Evolutionary conservation across 768 basidiomycete genomes (phyloP).

Genomic region (Leccinum obscurum): DNA sequence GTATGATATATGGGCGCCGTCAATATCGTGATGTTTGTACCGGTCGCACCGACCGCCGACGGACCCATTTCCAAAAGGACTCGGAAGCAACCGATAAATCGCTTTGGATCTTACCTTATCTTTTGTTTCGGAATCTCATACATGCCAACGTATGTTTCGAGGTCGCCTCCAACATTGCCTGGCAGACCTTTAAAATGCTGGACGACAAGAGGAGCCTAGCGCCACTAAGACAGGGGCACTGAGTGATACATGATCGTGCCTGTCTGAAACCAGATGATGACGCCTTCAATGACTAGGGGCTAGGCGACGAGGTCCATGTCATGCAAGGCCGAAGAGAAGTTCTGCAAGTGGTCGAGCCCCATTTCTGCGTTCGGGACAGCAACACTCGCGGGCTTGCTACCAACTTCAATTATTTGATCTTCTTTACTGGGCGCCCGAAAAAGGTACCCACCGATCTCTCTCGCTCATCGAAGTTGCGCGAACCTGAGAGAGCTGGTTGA

Average conservation of each 20-base stretch:
- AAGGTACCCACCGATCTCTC: too few relatives aligned
- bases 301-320: slow-evolving; percentile 34
- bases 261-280: slow-evolving; percentile 43
- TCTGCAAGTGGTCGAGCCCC: too few relatives aligned
- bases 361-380: not conserved
- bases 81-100: slow-evolving; percentile 44
- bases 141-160: slow-evolving; percentile 28
- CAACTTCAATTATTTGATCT: slow-evolving; percentile 11
- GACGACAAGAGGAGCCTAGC: slow-evolving; percentile 21
- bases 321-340: slow-evolving; percentile 29
- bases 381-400: slow-evolving; percentile 37
- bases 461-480: slow-evolving; percentile 12
- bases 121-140: slow-evolving; percentile 54
- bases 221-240: slow-evolving; percentile 33
- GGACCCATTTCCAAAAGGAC: slow-evolving; percentile 31
- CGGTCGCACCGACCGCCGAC: slow-evolving; percentile 19
- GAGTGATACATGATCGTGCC: slow-evolving; percentile 40
- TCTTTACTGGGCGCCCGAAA: slow-evolving; percentile 48
- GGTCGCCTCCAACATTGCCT: slow-evolving; percentile 35
- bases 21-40: not conserved
- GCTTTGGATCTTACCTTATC: slow-evolving; percentile 49
- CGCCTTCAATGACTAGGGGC: slow-evolving; percentile 19
- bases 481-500: not conserved
- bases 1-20: slow-evolving; percentile 7
- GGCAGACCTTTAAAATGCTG: slow-evolving; percentile 38